Evolutionary conservation across 2,329 filamentous ascomycete species (phyloP), one percentile per base, ranked within the genome.

Genomic region (Calonectria montana): DNA sequence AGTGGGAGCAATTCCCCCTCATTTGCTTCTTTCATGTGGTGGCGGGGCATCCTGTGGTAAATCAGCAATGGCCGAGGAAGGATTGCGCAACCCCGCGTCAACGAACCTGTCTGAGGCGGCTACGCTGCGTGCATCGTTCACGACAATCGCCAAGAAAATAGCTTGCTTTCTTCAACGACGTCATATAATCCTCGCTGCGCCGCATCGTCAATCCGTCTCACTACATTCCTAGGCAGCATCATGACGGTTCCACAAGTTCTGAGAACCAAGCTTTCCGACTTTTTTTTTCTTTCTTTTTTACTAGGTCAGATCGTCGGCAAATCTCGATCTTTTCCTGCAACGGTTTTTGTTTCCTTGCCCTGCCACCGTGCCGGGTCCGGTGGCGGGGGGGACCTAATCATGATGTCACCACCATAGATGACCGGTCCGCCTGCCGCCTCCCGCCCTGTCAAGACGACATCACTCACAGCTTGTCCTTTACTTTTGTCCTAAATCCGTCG

Each of bases 1-100:
- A n/a, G 23, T n/a, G 39, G 25, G 21, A 21, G 9, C 25, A 13
- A 62, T 45, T 43, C 25, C 39, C 39, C 39, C 57, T 31, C 48
- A n/a, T n/a, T 27, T 15, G 25, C 48, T 27, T 41, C 57, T 62
- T 43, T 29, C 57, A 45, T 62, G 57, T 62, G 57, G 43, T 62
- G 45, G 57, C 57, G 57, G 57, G 57, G 57, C 39, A 61, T 62
- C 39, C 16, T 43, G 23, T 12, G 23, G 25, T 18, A 9, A 45
- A 16, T 39, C 57, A 45, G 29, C 57, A 62, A 62, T 62, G 57
- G 57, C 57, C 57, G 57, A 62, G 57, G 57, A 45, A 43, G 13
- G 2, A 43, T 3, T 7, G 15, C 31, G 13, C 13, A 59, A 39
- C 57, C 57, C 57, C 57, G 57, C 57, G 57, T 62, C 39, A 62